Percentiles rank a stretch among this genome's conserved stretches.
Conservation (phyloP, 306 rosid species). For the Purshia tridentata region DNA sequence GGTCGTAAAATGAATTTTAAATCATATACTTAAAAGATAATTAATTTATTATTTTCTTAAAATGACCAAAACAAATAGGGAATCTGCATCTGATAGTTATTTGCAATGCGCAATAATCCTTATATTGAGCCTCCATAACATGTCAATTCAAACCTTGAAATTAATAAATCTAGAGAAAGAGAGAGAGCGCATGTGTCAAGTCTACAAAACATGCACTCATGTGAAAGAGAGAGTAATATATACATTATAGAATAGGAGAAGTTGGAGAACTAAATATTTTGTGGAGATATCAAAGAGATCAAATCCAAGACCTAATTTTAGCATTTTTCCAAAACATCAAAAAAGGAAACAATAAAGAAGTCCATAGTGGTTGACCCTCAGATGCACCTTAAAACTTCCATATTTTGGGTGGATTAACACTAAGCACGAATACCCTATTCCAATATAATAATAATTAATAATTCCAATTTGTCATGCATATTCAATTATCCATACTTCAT, state of each 20-base stretch:
- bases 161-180: not conserved
- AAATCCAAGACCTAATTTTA: not conserved
- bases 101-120: no score
- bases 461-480: not conserved
- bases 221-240: no score
- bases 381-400: no score
- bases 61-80: no score
- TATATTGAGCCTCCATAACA: no score
- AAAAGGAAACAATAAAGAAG: not conserved
- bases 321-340: not conserved
- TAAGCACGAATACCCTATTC: not conserved
- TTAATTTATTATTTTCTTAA: no score
- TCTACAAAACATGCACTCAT: not conserved
- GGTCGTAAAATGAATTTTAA: no score
- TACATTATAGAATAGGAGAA: no score
- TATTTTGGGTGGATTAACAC: not conserved
- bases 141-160: no score
- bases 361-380: not conserved
- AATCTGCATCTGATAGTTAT: no score
- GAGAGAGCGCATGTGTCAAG: not conserved
- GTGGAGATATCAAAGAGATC: not conserved
- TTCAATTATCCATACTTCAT: not conserved
- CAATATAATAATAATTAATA: not conserved
- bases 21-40: no score
- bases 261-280: not conserved